phyloP scores from a whole-genome alignment of 345 rosid genomes.

The Erysimum cheiranthoides region DNA sequence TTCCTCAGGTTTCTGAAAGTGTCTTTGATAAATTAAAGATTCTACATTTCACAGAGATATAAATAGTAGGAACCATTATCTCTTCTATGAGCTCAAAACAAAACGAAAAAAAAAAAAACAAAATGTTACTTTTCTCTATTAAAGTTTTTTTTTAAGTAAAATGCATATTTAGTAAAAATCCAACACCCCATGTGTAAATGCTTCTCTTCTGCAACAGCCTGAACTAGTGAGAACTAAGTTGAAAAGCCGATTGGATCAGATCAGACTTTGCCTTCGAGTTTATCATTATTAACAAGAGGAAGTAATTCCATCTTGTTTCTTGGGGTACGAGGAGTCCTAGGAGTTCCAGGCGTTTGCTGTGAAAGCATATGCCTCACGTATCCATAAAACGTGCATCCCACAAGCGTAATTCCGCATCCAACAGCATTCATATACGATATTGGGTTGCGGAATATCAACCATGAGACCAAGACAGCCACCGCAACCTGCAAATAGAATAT shows the following conservation, averaged over 20 bases:
- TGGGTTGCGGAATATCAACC: constrained; percentile 94
- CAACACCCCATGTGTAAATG: constrained; percentile 24
- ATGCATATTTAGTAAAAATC: constrained; percentile 40
- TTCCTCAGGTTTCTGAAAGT: constrained; percentile 14
- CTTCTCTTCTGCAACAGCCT: constrained; percentile 28
- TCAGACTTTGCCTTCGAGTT: constrained; percentile 84
- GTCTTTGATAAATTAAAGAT: constrained; percentile 36
- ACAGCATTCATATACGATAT: constrained; percentile 86
- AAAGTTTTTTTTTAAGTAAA: constrained; percentile 40
- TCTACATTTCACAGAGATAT: constrained; percentile 35
- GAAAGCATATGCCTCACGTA: constrained; percentile 88
- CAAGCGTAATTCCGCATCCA: constrained; percentile 89
- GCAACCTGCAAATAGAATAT: constrained; percentile 65
- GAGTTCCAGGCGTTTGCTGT: constrained; percentile 81
- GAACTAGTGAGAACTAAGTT: constrained; percentile 6
- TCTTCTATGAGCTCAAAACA: constrained; percentile 36
- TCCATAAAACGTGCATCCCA: constrained; percentile 96
- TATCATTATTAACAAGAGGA: constrained; percentile 88
- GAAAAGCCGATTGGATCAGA: constrained; percentile 1
- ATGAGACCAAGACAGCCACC: constrained; percentile 89
- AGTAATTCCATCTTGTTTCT: constrained; percentile 76
- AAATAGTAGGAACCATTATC: constrained; percentile 41
- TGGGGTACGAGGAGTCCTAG: constrained; percentile 89
- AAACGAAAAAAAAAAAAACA: constrained; percentile 22
- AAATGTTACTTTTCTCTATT: constrained; percentile 39